Base-by-base conservation (phyloP, 345 rosid species). In the Corchorus capsularis region DNA sequence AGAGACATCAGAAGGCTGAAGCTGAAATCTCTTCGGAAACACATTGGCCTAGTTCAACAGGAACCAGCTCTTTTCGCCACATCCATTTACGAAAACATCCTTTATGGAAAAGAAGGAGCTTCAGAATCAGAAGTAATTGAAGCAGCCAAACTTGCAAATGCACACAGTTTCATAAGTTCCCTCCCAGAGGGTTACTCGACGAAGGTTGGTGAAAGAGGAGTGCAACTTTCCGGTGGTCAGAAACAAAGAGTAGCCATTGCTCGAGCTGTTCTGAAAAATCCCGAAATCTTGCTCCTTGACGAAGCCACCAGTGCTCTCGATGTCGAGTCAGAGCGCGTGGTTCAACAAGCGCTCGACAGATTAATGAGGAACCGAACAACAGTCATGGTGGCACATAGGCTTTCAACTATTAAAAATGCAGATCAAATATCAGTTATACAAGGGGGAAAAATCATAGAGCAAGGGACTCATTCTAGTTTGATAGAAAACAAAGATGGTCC, bases 241-340 rank as follows among this genome's bases (percentile, higher is more conserved):
- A 86, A 90, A 77, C 99, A 96, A 67, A 83, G 99, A 27, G 91
- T 96, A 41, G 97, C 98, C 65, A 92, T 93, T 45, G 99, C 99
- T 8, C 86, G 97, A 75, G 98, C 97, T 17, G 90, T 96, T 74
- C 86, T 93, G 22, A 96, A 86, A 88, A 93, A 93, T 77, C 99
- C 98, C 0, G 93, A 79, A 87, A 93, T 96, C 63, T 73, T 96
- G 77, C 90, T 96, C 8, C 80, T 96, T 57, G 99, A 96, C 56
- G 98, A 96, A 85, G 98, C 98, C 47, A 96, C 98, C 0, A 93
- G 97, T 63, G 99, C 98, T 59, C 82, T 96, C 8, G 98, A 93
- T 0, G 82, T 86, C 39, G 99, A 92, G 75, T 93, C 97, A 0
- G 98, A 96, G 77, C 89, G 91, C 1, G 82, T 92, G 4, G 98